These are phyloP conservation scores for Candida gigantensis DNA, from an alignment of 1,139 yeast genomes.

Conservation along the genomic window DNA sequence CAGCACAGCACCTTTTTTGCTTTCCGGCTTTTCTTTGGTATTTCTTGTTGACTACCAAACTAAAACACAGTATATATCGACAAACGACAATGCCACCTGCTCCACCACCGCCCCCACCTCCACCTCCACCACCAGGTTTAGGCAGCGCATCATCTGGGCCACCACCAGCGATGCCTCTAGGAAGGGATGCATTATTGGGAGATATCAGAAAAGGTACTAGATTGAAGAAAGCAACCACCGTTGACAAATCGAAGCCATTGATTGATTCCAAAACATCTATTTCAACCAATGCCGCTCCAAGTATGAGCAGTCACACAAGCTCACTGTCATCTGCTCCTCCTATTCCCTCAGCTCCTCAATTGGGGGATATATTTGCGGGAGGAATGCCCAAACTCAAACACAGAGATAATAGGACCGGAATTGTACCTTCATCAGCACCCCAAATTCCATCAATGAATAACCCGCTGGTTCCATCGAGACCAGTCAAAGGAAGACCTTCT, in stretches of 20 bases:
- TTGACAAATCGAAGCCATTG: conserved; percentile 48
- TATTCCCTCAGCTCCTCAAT: conserved; percentile 44
- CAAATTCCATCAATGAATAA: conserved; percentile 15
- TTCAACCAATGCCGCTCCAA: conserved; percentile 13
- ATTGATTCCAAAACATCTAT: conserved; percentile 34
- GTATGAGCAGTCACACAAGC: conserved; percentile 14
- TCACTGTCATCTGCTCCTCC: conserved; percentile 15
- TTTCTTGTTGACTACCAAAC: too few relatives aligned
- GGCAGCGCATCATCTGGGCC: conserved; percentile 23
- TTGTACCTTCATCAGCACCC: conserved; percentile 26
- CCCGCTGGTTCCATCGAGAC: conserved; percentile 18
- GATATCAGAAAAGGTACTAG: conserved; percentile 80
- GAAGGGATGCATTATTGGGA: conserved; percentile 79
- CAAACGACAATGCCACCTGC: conserved; percentile 16
- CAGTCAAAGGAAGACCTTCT: conserved; percentile 8
- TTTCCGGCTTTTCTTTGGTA: conserved; percentile 3
- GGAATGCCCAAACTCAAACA: conserved; percentile 81
- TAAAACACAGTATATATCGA: too few relatives aligned
- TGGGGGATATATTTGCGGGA: conserved; percentile 82
- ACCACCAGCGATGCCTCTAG: conserved; percentile 42
- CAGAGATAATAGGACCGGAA: conserved; percentile 48
- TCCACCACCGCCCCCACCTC: conserved; percentile 46
- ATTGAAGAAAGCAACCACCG: conserved; percentile 68
- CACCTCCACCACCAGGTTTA: conserved; percentile 32
- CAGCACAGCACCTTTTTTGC: conserved; percentile 4